Conservation (phyloP, 2,329 filamentous ascomycete species). For the Blumeria hordei region DNA sequence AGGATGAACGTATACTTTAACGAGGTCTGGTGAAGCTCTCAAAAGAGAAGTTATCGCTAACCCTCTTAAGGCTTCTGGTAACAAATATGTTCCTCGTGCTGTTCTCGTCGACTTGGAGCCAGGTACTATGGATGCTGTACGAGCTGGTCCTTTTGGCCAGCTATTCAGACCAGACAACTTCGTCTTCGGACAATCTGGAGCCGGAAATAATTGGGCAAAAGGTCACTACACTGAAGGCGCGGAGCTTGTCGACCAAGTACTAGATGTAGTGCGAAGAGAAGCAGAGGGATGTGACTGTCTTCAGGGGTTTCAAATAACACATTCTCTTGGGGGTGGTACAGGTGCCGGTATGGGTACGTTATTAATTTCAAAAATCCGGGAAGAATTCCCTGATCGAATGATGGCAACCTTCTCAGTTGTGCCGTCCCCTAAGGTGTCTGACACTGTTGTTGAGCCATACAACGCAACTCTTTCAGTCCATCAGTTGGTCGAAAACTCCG, state of each 20-base stretch:
- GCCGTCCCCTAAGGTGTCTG: constrained; percentile 96
- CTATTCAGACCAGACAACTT: constrained; percentile 99
- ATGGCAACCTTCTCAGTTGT: constrained; percentile 99
- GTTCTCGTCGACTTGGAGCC: constrained; percentile 99
- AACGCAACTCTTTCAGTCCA: constrained; percentile 98
- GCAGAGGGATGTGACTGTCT: constrained; percentile 98
- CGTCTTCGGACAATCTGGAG: constrained; percentile 97
- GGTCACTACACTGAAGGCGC: constrained; percentile 99
- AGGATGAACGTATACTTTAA: constrained; percentile 99
- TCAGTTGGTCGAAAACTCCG: constrained; percentile 98
- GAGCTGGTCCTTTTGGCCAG: constrained; percentile 91
- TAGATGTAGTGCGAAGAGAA: constrained; percentile 96
- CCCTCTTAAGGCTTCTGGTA: constrained; percentile 52
- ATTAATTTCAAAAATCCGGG: constrained; percentile 98
- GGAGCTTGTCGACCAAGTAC: constrained; percentile 91
- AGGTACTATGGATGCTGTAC: constrained; percentile 98
- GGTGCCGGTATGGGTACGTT: constrained; percentile 99
- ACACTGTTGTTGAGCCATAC: constrained; percentile 98
- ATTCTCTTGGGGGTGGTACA: constrained; percentile 99
- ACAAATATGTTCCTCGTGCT: constrained; percentile 98
- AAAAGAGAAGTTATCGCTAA: not conserved
- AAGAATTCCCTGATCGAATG: constrained; percentile 99
- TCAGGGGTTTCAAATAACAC: constrained; percentile 99
- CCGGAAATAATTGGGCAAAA: constrained; percentile 99
- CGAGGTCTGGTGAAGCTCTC: constrained; percentile 30